Percentiles rank a stretch among this genome's conserved stretches.
Evolutionary conservation across 176 grass and related monocot species (phyloP).

Genomic region (Carex myosuroides): DNA sequence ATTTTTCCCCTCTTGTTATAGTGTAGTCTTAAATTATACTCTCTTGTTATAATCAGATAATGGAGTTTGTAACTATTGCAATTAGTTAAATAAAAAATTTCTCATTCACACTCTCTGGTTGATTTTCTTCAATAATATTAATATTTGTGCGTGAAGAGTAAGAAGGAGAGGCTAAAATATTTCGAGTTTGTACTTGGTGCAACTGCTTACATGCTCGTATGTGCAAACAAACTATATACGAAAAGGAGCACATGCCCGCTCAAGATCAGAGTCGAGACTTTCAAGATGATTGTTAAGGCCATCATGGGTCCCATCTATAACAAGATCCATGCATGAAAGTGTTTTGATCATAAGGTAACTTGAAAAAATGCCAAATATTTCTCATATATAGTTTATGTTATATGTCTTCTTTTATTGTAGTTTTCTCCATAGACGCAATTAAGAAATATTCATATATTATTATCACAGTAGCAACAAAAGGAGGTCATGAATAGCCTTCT

Average conservation of each 20-base stretch:
- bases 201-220: slow-evolving; percentile 50
- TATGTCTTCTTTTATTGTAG: background rate
- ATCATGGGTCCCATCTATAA: slow-evolving; percentile 75
- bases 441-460: too few relatives aligned
- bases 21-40: background rate
- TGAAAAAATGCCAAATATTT: background rate
- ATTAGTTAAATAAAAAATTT: background rate
- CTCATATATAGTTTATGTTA: background rate
- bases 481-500: too few relatives aligned
- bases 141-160: slow-evolving; percentile 7
- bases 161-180: slow-evolving; percentile 64
- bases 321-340: slow-evolving; percentile 49
- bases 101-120: background rate
- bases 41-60: too few relatives aligned
- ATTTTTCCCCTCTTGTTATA: background rate
- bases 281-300: slow-evolving; percentile 70
- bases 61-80: background rate
- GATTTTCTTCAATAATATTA: background rate
- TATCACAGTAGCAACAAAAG: too few relatives aligned
- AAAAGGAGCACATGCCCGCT: slow-evolving; percentile 65
- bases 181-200: slow-evolving; percentile 62
- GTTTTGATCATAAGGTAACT: slow-evolving; percentile 72
- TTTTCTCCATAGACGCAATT: background rate
- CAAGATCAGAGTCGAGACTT: slow-evolving; percentile 57
- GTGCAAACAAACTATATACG: slow-evolving; percentile 41